These are phyloP conservation scores for Catharanthus roseus DNA, from an alignment of 257 asterid genomes.

Conservation along the genomic window DNA sequence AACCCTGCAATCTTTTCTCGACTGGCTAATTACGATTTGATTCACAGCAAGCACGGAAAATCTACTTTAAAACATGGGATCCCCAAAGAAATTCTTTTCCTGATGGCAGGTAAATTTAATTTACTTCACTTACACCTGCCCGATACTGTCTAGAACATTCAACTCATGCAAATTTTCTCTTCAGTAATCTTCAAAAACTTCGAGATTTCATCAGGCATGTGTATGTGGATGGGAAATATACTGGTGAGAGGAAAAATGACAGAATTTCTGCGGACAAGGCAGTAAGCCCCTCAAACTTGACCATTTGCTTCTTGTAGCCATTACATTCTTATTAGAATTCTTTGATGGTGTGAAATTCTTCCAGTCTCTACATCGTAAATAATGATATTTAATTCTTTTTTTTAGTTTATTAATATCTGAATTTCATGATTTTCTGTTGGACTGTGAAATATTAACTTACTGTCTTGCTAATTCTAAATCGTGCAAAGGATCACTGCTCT, in stretches of 20 bases:
- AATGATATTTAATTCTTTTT: neutral
- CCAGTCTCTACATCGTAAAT: neutral
- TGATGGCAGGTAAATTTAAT: slow-evolving; percentile 46
- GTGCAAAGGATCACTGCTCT: slow-evolving; percentile 23
- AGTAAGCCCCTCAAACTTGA: slow-evolving; percentile 32
- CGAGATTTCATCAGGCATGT: slow-evolving; percentile 68
- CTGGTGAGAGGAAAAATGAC: slow-evolving; percentile 44
- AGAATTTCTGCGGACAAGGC: slow-evolving; percentile 28
- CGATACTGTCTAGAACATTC: slow-evolving; percentile 7
- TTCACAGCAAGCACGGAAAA: slow-evolving; percentile 61
- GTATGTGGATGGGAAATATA: slow-evolving; percentile 56
- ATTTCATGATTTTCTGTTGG: slow-evolving; percentile 2
- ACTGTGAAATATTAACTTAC: neutral
- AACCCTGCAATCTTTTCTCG: slow-evolving; percentile 1
- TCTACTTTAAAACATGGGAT: slow-evolving; percentile 81
- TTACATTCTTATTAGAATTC: neutral
- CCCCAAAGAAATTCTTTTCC: slow-evolving; percentile 51
- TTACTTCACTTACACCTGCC: neutral
- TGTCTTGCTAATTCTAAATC: slow-evolving; percentile 15
- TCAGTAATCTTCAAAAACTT: slow-evolving; percentile 63
- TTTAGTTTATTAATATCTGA: too few relatives aligned
- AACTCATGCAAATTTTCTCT: slow-evolving; percentile 12
- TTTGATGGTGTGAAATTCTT: neutral
- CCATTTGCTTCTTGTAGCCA: neutral
- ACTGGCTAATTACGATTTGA: neutral